Evolutionary conservation across 257 asterid species (phyloP).

Genomic region (Nicotiana otophora): DNA sequence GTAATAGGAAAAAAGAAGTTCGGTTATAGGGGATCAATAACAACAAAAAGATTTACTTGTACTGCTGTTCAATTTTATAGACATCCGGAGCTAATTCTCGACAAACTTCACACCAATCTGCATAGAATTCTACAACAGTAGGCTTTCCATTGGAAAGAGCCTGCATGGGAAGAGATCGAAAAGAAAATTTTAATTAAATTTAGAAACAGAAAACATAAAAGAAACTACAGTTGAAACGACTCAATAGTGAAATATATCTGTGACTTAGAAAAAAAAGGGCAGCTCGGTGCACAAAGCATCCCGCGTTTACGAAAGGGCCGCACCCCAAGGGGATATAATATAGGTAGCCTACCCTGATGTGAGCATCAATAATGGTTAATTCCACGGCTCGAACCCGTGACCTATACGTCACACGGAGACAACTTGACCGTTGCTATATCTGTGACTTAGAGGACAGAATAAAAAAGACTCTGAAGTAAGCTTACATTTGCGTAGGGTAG

Average conservation of each 20-base stretch:
- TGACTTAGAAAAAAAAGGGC: too few species aligned
- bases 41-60: slow-evolving; percentile 45
- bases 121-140: slow-evolving; percentile 96
- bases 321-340: too few species aligned
- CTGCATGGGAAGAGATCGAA: slow-evolving; percentile 23
- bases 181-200: background rate
- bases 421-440: background rate
- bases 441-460: background rate
- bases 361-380: too few species aligned
- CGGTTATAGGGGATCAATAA: background rate
- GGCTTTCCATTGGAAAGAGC: slow-evolving; percentile 93
- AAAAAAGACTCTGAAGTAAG: background rate
- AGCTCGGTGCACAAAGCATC: too few species aligned
- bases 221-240: background rate
- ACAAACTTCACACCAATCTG: slow-evolving; percentile 99
- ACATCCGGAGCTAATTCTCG: slow-evolving; percentile 85
- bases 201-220: background rate
- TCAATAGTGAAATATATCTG: background rate
- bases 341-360: too few species aligned
- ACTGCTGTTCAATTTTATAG: slow-evolving; percentile 76
- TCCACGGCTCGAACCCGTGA: too few species aligned
- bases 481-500: background rate
- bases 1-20: background rate
- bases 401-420: too few species aligned
- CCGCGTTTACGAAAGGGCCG: too few species aligned